Base-by-base conservation (phyloP, 345 rosid genomes). In the Turnera subulata region DNA sequence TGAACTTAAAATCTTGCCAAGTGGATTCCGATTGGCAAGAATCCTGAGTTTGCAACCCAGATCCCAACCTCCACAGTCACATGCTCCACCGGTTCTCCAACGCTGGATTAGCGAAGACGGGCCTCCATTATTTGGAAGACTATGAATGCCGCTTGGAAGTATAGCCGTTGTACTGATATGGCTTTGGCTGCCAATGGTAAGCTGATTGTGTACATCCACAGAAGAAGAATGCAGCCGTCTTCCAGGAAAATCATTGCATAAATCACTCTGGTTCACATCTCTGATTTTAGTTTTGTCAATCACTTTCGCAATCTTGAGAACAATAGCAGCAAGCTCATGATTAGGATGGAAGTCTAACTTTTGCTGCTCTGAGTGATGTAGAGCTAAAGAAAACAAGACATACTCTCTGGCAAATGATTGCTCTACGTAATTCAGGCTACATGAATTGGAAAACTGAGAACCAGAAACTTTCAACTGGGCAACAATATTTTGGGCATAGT, bases 11-110 rank as follows among this genome's bases (percentile, higher is more conserved):
- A 47, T 74, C 64, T 54, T 65, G 42, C 6, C 19, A 43, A 39
- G 62, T 67, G 72, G 84, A 63, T 56, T 69, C 40, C 63, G 53
- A 61, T 77, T 81, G 16, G 74, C 65, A 43, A 89, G 85, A 72
- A 86, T 68, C 81, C 71, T 78, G 45, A 86, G 89, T 61, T 82
- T 73, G 73, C 97, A 93, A 20, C 91, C 91, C 68, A 85, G 68
- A 67, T 93, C 99, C 99, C 99, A 93, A 58, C 97, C 99, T 63
- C 97, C 99, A 63, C 99, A 93, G 63, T 93, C 97, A 58, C 99
- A 93, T 57, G 89, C 75, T 14, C 99, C 99, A 55, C 96, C 97
- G 40, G 96, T 76, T 64, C 73, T 82, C 99, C 97, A 93, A 2
- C 97, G 82, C 46, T 93, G 88, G 55, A 89, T 80, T 74, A 93